Base-by-base conservation (phyloP, 306 rosid species). In the Vigna unguiculata region DNA sequence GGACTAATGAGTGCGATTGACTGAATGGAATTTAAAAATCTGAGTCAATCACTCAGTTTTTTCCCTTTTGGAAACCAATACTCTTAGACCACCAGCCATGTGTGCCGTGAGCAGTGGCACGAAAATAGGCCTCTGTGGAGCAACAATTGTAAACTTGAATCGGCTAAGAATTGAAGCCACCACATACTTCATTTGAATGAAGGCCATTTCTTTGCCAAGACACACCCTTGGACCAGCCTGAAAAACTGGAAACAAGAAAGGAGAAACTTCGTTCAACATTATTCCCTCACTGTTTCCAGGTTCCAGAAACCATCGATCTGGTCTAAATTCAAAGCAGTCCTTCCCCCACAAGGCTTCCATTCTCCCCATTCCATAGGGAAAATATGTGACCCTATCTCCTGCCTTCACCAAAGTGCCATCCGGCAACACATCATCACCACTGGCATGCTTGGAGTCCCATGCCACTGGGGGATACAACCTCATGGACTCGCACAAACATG, bases 171-270 rank as follows among this genome's bases (percentile, higher is more conserved):
- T 79, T 2, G 95, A 87, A 49, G 92, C 95, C 77, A 87, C 88
- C 51, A 85, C 93, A 47, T 86, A 87, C 76, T 86, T 90, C 97
- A 92, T 95, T 55, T 95, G 93, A 70, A 86, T 61, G 71, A 90
- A 90, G 38, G 97, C 97, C 97, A 95, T 92, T 40, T 89, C 96
- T 80, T 92, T 92, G 20, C 98, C 98, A 0, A 90, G 80, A 83
- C 97, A 95, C 17, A 90, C 87, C 80, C 98, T 89, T 6, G 98
- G 98, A 61, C 97, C 98, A 10, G 92, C 98, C 80, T 95, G 98
- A 74, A 95, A 95, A 24, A 85, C 74, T 4, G 97, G 98, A 71
- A 84, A 87, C 78, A 81, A 86, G 71, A 70, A 95, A 0, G 96
- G 86, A 43, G 85, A 87, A n/a, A 88, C 86, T 81, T 75, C 84